phyloP scores from a whole-genome alignment of 805 yeast species.

The Yamadazyma endophytica region DNA sequence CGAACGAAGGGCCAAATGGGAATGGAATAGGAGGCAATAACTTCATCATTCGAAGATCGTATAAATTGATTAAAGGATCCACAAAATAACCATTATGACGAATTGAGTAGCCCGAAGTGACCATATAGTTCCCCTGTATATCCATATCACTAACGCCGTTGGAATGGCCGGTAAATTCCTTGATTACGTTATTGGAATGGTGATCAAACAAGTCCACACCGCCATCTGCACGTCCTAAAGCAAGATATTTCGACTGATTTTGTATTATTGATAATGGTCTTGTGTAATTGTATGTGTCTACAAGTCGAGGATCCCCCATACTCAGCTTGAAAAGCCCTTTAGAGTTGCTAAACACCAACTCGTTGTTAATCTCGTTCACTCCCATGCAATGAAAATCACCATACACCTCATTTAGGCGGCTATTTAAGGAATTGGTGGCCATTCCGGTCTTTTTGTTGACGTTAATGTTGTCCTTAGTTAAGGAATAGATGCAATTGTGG shows the following conservation, averaged over 20 bases:
- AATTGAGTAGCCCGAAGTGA: slow-evolving; percentile 78
- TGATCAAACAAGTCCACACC: slow-evolving; percentile 64
- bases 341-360: slow-evolving; percentile 22
- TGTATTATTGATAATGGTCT: slow-evolving; percentile 46
- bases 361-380: slow-evolving; percentile 19
- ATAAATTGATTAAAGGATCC: slow-evolving; percentile 82
- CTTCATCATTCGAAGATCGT: slow-evolving; percentile 69
- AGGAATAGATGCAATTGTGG: slow-evolving; percentile 31
- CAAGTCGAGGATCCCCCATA: slow-evolving; percentile 23
- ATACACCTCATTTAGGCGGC: slow-evolving; percentile 8
- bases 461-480: slow-evolving; percentile 26
- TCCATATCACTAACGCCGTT: slow-evolving; percentile 62
- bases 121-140: slow-evolving; percentile 58
- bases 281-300: slow-evolving; percentile 31
- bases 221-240: slow-evolving; percentile 59
- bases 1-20: slow-evolving; percentile 85
- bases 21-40: slow-evolving; percentile 79
- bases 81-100: slow-evolving; percentile 37
- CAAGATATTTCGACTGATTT: slow-evolving; percentile 44
- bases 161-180: slow-evolving; percentile 56
- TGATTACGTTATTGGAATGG: slow-evolving; percentile 39
- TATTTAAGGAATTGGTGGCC: slow-evolving; percentile 11
- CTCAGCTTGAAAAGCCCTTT: slow-evolving; percentile 27
- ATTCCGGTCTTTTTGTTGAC: slow-evolving; percentile 34
- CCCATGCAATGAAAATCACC: slow-evolving; percentile 11